phyloP scores from a whole-genome alignment of 306 rosid species.

The cucumber (Cucumis sativus) region Cucumber_9930_V3 NC_026655.2:26545501-26546000 shows the following conservation, averaged over 20 bases:
- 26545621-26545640: constrained; percentile 99
- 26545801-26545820: neutral
- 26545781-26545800: neutral
- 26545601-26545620: constrained; percentile 67
- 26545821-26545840: neutral
- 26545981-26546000: neutral
- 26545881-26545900: neutral
- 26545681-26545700: constrained; percentile 98
- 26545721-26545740: constrained; percentile 76
- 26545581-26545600: neutral
- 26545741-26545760: constrained; percentile 97
- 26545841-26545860: constrained; percentile 4
- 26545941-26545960: neutral
- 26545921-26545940: constrained; percentile 1
- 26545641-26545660: constrained; percentile 98
- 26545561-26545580: neutral
- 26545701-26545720: constrained; percentile 58
- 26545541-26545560: neutral
- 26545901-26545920: neutral
- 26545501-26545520: constrained; percentile 99
- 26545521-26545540: constrained; percentile 9
- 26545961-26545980: neutral
- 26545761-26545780: constrained; percentile 20
- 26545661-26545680: constrained; percentile 80
- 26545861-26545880: constrained; percentile 10